Evolutionary conservation across 768 basidiomycete genomes (phyloP), one percentile per base, ranked within the genome.

Genomic region (Tulasnella sp.): DNA sequence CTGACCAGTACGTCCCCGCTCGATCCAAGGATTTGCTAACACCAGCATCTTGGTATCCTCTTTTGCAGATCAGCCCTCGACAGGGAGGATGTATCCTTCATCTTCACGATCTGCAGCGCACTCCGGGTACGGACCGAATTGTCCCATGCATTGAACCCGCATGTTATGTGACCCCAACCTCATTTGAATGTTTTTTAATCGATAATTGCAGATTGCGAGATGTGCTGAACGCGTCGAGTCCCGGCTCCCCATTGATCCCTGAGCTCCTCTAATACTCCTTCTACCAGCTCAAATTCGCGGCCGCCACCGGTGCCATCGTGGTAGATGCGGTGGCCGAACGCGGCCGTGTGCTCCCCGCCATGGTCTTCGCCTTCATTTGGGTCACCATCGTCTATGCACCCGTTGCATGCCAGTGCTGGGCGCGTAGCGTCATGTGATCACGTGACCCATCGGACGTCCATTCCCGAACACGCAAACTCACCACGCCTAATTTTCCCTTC

Each of bases 241-340:
- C 92, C 16, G 95, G 93, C 18, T 92, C 92, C 0, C 90, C 91
- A 55, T 87, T 93, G 57, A 89, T 96, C 77, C 95, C 95, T 11
- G 91, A 91, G 77, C 86, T 96, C 71, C 86, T 96, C 40, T 96
- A n/a, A n/a, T n/a, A 93, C 86, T 90, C 89, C 81, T 91, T 95
- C 84, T 95, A 93, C 86, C 92, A 93, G 83, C 91, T 93, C 91
- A 92, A 93, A 84, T 94, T 93, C 82, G 92, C 90, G 29, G 92
- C 91, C 77, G 92, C 94, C 23, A 94, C 93, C 1, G 91, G 91
- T 20, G 91, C 86, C 16, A 93, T 93, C 73, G 83, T 94, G 84
- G 72, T 77, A 70, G 77, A 70, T 78, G 86, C 92, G 11, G 88
- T 94, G 73, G 95, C 95, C 6, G 95, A 96, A 84, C 92, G 95